Evolutionary conservation across 31 red algal genomes (phyloP).

Genomic region (Odonthalia washingtoniensis): DNA sequence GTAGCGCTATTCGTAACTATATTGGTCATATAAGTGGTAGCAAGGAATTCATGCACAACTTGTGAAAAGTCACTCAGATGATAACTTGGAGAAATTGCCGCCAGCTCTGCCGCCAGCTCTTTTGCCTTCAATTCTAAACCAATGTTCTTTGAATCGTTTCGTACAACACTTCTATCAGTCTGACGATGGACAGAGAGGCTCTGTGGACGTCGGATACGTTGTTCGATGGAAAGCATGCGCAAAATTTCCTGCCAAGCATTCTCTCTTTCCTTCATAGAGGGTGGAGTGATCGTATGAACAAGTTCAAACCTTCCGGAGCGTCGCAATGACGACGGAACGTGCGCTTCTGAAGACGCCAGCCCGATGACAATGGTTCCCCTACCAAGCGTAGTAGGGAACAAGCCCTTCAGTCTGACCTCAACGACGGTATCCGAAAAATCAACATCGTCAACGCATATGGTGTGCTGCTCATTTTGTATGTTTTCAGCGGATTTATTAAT

Average conservation of each 20-base stretch:
- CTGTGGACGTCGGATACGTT: not conserved
- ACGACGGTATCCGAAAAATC: constrained; percentile 22
- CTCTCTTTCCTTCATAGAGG: not conserved
- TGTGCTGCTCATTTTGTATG: not conserved
- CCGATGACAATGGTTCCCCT: constrained; percentile 23
- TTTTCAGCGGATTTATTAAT: no score
- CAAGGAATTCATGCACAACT: constrained; percentile 30
- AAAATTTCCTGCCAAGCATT: constrained; percentile 46
- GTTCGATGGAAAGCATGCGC: no score
- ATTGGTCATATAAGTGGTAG: no score
- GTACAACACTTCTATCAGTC: no score
- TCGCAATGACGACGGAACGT: constrained; percentile 27
- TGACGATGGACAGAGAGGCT: not conserved
- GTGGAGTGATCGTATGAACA: constrained; percentile 24
- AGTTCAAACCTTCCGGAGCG: constrained; percentile 55
- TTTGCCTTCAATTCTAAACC: not conserved
- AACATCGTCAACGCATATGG: constrained; percentile 47
- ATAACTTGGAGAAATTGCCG: constrained; percentile 40
- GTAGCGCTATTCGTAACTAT: not conserved
- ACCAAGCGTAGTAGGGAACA: constrained; percentile 33
- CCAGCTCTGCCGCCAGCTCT: not conserved
- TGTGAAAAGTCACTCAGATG: constrained; percentile 29
- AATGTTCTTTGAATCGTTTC: no score
- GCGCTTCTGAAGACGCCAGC: not conserved
- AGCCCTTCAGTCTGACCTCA: constrained; percentile 35